Conservation (phyloP, 139 green algal species). For the Chlorella vulgaris region DNA sequence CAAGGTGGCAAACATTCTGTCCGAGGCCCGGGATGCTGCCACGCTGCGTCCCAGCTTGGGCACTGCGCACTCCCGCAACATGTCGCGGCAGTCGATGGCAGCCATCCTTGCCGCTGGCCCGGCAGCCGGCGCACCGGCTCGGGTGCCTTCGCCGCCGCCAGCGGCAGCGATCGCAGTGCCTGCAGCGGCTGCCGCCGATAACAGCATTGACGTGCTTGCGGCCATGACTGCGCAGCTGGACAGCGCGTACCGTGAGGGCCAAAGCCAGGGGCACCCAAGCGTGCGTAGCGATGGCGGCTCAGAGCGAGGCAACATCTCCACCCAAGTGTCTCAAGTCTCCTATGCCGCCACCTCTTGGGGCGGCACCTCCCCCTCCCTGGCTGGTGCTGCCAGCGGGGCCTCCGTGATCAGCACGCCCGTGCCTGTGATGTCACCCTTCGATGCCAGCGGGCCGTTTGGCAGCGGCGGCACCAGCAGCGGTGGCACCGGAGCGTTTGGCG, state of each 20-base stretch:
- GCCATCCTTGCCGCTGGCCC: constrained; percentile 5
- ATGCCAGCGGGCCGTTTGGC: too few relatives aligned
- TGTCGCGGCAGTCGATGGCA: neutral
- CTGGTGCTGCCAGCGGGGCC: neutral
- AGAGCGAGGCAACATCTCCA: neutral
- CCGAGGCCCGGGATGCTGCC: neutral
- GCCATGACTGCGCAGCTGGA: neutral
- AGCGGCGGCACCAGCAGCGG: neutral
- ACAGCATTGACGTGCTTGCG: too few relatives aligned
- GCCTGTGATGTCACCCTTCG: neutral
- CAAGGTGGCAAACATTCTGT: neutral
- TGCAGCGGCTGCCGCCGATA: neutral
- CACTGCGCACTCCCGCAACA: neutral
- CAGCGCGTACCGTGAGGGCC: neutral
- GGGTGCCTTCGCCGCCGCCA: neutral
- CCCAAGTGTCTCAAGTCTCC: neutral
- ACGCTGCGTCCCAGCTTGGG: neutral
- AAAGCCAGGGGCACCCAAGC: too few relatives aligned
- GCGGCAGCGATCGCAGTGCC: neutral
- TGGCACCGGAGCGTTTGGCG: too few relatives aligned
- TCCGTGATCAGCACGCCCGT: neutral
- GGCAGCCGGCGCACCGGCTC: neutral
- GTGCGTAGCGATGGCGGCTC: too few relatives aligned
- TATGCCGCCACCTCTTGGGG: too few relatives aligned
- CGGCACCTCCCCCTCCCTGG: neutral